Evolutionary conservation across 164 flowering plant species (phyloP).

Genomic region (Euptelea pleiosperma): DNA sequence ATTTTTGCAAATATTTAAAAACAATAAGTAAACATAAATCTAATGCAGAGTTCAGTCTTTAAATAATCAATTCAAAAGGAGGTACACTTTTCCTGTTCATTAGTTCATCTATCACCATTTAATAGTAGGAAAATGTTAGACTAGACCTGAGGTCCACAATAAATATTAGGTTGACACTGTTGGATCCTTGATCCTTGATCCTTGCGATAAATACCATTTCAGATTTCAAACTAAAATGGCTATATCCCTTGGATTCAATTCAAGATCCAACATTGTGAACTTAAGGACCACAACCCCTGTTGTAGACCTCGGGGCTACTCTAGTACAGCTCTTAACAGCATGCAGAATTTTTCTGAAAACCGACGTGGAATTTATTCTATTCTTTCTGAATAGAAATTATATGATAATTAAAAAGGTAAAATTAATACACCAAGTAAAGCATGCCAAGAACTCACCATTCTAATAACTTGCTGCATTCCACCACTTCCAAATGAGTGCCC

Average conservation of each 20-base stretch:
- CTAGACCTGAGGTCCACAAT: too few species aligned
- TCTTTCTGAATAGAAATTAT: background rate
- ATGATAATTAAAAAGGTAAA: background rate
- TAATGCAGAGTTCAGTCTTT: too few species aligned
- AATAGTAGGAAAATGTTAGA: too few species aligned
- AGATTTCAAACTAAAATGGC: too few species aligned
- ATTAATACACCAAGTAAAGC: background rate
- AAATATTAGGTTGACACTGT: too few species aligned
- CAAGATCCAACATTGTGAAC: background rate
- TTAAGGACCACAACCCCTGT: background rate
- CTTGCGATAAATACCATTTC: too few species aligned
- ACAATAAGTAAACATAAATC: too few species aligned
- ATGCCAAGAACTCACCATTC: constrained; percentile 49
- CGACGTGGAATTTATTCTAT: background rate
- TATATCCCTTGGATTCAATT: background rate
- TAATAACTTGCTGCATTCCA: constrained; percentile 66
- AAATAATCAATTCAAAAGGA: too few species aligned
- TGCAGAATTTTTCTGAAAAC: background rate
- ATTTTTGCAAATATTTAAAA: too few species aligned
- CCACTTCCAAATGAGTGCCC: constrained; percentile 93
- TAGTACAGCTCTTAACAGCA: background rate
- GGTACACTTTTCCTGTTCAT: too few species aligned
- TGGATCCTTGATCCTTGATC: too few species aligned
- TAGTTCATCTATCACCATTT: too few species aligned
- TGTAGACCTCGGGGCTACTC: background rate